These are phyloP conservation scores for Jimgerdemannia flammicorona DNA, from an alignment of 192 early-diverging fungal genomes.

Conservation along the genomic window DNA sequence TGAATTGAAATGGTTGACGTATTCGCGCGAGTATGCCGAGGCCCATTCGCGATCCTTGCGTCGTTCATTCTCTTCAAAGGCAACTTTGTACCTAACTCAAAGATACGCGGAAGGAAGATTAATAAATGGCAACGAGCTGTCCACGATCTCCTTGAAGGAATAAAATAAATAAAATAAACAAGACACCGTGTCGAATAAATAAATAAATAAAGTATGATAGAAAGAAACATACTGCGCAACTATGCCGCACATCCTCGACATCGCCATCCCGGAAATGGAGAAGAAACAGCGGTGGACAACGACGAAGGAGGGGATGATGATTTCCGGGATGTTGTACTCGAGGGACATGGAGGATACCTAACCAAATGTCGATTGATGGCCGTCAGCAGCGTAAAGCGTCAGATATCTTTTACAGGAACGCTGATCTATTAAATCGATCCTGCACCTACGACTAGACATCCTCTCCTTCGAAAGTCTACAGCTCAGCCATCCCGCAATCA, in stretches of 20 bases:
- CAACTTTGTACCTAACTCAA: slow-evolving; percentile 26
- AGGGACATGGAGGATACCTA: slow-evolving; percentile 16
- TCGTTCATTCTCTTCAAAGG: slow-evolving; percentile 37
- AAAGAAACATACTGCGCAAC: slow-evolving; percentile 25
- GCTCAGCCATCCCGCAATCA: too few species aligned
- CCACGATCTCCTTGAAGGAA: too few species aligned
- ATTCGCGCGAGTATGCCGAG: slow-evolving; percentile 25
- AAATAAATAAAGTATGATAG: background rate
- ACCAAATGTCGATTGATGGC: slow-evolving; percentile 1
- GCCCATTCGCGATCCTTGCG: slow-evolving; percentile 15
- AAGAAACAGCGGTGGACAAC: slow-evolving; percentile 42
- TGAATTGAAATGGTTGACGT: slow-evolving; percentile 48
- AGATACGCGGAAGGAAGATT: background rate
- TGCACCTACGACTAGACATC: too few species aligned
- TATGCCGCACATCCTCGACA: slow-evolving; percentile 46
- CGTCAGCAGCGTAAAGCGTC: background rate
- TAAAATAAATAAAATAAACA: too few species aligned
- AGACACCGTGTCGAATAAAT: background rate
- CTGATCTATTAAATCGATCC: too few species aligned
- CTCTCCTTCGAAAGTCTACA: too few species aligned
- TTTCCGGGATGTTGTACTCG: slow-evolving; percentile 25
- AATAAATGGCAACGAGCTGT: background rate
- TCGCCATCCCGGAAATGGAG: slow-evolving; percentile 37
- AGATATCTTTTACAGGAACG: background rate
- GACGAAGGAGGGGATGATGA: slow-evolving; percentile 40